Percentiles rank a stretch among this genome's conserved stretches.
These are phyloP conservation scores for Trichoderma aggressivum DNA, from an alignment of 2,329 filamentous ascomycete species.

Conservation along the genomic window DNA sequence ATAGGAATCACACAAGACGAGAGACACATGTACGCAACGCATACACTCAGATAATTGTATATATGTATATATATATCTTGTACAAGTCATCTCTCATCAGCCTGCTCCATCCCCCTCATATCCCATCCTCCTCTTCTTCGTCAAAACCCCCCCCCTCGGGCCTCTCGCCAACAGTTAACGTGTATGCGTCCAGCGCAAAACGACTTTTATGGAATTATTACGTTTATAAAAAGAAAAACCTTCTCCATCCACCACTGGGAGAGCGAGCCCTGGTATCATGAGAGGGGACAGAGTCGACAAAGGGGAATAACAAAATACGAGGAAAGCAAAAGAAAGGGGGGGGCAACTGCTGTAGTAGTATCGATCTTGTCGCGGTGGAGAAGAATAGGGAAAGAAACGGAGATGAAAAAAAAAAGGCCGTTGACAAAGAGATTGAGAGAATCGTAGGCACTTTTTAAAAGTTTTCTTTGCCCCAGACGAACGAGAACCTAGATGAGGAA, in stretches of 20 bases:
- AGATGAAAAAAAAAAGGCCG: too few relatives aligned
- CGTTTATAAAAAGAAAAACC: neutral
- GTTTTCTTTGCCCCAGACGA: slow-evolving; percentile 68
- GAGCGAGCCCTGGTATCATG: slow-evolving; percentile 6
- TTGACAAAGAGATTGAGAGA: neutral
- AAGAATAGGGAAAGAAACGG: neutral
- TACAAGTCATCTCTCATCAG: neutral
- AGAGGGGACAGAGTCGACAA: neutral
- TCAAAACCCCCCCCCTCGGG: neutral
- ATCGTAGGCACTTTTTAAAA: slow-evolving; percentile 44
- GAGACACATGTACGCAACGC: neutral
- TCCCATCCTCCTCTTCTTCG: neutral
- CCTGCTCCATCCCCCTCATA: neutral
- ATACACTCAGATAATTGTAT: neutral
- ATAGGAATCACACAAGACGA: neutral
- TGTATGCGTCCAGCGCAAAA: slow-evolving; percentile 13
- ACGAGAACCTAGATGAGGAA: slow-evolving; percentile 52
- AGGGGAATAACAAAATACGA: neutral
- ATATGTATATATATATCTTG: neutral
- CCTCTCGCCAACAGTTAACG: slow-evolving; percentile 1
- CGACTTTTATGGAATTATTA: neutral
- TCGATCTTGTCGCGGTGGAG: neutral
- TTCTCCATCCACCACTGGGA: neutral
- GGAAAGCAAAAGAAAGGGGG: neutral
- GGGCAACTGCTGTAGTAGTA: neutral